These are phyloP conservation scores for Psilocybe sp. DNA, from an alignment of 768 basidiomycete genomes.

Conservation along the genomic window DNA sequence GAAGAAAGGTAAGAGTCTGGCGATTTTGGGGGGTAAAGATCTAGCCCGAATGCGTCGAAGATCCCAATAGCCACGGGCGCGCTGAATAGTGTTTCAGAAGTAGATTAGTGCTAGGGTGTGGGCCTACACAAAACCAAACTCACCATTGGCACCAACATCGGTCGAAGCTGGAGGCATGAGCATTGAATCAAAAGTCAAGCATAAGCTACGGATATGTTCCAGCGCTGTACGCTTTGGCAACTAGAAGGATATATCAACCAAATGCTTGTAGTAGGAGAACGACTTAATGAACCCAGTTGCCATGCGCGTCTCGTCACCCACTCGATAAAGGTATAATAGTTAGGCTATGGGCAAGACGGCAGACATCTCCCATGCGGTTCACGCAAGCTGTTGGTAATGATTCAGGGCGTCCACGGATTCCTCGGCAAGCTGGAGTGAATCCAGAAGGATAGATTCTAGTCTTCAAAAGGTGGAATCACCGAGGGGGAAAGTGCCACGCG, in stretches of 20 bases:
- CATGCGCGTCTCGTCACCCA: conserved; percentile 7
- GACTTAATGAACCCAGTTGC: not conserved
- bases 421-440: conserved; percentile 16
- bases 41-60: conserved; percentile 4
- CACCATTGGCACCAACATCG: too few species aligned
- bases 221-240: too few species aligned
- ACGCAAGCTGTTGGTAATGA: not conserved
- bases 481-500: conserved; percentile 14
- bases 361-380: not conserved
- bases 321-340: conserved; percentile 10
- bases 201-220: too few species aligned
- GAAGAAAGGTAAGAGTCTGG: conserved; percentile 8
- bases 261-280: too few species aligned
- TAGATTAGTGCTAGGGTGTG: too few species aligned
- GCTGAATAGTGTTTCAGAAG: too few species aligned
- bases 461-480: conserved; percentile 14
- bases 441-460: conserved; percentile 6
- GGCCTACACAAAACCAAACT: too few species aligned
- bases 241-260: too few species aligned
- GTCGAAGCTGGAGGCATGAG: too few species aligned
- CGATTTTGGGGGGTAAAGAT: conserved; percentile 15
- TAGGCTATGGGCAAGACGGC: conserved; percentile 3
- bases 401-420: conserved; percentile 16
- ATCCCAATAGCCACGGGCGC: not conserved
- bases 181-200: too few species aligned